phyloP scores from a whole-genome alignment of 768 basidiomycete species.

The Boletus pseudopeckii region DNA sequence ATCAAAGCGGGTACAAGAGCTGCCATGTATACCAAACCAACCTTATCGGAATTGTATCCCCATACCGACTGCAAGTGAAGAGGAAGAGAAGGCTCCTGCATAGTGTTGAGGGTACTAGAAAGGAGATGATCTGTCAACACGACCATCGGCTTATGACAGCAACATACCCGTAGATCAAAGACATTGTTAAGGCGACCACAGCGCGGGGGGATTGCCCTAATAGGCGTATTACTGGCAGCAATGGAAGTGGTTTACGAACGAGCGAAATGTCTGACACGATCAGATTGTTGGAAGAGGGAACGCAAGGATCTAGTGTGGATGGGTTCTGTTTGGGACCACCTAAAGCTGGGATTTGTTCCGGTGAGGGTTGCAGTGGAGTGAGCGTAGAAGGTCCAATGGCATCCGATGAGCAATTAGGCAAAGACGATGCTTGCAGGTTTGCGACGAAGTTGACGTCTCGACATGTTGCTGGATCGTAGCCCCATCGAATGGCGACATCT shows the following conservation, averaged over 20 bases:
- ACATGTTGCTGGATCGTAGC: constrained; percentile 38
- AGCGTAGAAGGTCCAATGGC: neutral
- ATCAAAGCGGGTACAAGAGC: constrained; percentile 61
- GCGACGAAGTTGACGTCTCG: neutral
- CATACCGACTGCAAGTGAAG: constrained; percentile 51
- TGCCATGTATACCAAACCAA: constrained; percentile 68
- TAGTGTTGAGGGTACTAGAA: constrained; percentile 44
- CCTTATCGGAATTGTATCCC: constrained; percentile 43
- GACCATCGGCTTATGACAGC: neutral
- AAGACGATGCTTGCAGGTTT: constrained; percentile 8
- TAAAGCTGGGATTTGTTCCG: neutral
- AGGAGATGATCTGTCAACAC: neutral
- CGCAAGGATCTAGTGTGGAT: neutral
- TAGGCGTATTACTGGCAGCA: constrained; percentile 39
- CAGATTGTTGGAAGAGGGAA: neutral
- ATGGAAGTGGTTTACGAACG: constrained; percentile 32
- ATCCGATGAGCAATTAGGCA: neutral
- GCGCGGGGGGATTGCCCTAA: constrained; percentile 50
- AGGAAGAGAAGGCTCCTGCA: constrained; percentile 56
- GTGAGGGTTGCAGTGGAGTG: neutral
- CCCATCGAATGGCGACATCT: constrained; percentile 47
- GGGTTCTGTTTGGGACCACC: neutral
- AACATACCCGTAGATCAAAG: constrained; percentile 54
- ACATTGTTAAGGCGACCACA: constrained; percentile 40
- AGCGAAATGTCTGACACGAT: constrained; percentile 6